Percentiles rank a stretch among this genome's conserved stretches.
Conservation (phyloP, 257 asterid species). For the Eustoma russellianum region DNA sequence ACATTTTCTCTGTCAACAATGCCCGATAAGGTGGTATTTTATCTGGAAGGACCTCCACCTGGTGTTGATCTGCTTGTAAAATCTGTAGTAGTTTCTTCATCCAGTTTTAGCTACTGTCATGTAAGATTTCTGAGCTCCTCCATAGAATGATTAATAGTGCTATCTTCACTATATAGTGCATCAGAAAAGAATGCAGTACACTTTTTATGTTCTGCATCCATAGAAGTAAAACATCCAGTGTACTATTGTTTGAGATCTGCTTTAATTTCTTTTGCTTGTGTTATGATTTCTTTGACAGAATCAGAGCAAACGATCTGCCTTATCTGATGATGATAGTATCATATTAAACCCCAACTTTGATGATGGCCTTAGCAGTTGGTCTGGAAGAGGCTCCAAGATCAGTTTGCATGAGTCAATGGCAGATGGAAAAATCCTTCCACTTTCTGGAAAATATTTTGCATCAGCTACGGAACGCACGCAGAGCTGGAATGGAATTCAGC, state of each 20-base stretch:
- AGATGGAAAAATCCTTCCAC: conserved; percentile 65
- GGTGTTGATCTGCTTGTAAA: conserved; percentile 63
- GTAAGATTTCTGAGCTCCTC: conserved; percentile 37
- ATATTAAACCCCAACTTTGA: conserved; percentile 61
- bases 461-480: conserved; percentile 71
- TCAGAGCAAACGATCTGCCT: conserved; percentile 19
- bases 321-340: conserved; percentile 43
- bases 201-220: no score
- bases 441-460: conserved; percentile 67
- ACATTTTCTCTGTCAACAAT: conserved; percentile 41
- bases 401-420: conserved; percentile 56
- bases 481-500: conserved; percentile 93
- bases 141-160: background rate
- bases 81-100: conserved; percentile 44
- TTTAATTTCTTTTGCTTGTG: background rate
- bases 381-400: conserved; percentile 87
- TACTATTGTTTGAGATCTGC: no score
- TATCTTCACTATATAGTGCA: no score
- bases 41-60: conserved; percentile 81
- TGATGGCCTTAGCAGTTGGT: conserved; percentile 67
- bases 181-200: no score
- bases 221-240: background rate
- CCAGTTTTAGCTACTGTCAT: conserved; percentile 16
- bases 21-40: conserved; percentile 53
- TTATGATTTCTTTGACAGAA: conserved; percentile 19